Evolutionary conservation across 768 basidiomycete genomes (phyloP), one percentile per base, ranked within the genome.

Genomic region (Russula foetens): DNA sequence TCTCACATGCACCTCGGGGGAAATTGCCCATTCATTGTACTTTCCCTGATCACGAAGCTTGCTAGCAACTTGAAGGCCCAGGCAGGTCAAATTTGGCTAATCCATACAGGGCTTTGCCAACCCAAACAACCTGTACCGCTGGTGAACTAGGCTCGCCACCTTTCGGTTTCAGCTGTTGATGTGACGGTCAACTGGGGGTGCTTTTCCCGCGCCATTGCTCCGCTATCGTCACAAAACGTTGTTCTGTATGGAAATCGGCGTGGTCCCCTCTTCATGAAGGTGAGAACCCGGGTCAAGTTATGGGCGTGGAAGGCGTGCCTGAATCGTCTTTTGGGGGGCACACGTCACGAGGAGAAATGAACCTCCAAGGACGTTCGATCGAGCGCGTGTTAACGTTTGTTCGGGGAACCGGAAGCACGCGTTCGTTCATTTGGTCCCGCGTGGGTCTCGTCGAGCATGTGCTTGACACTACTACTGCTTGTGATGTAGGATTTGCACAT

Each of bases 321-420:
- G 63, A 51, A 63, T 64, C 62, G 59, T 49, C 58, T 45, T 63
- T 63, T 59, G 11, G 44, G 24, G 63, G 51, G 43, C 46, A 60
- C 58, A 66, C 64, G 64, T 66, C 64, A 63, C 62, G 63, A 53
- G 64, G 56, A 52, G 64, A 45, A 56, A 63, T 65, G 54, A 59
- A n/a, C n/a, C 48, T 53, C 51, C 58, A 52, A 9, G 45, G 57
- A 64, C 50, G 24, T 48, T 43, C 53, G 62, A 63, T 55, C 59
- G 62, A 61, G 43, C 59, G 53, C 48, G 19, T 61, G 43, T 41
- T 46, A 21, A 45, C 48, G 28, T 51, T n/a, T 55, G 49, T 52
- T 59, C 62, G 49, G 59, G 47, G 26, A 48, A 26, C 28, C 43
- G 63, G 63, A 60, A 48, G 31, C 33, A 48, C 46, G 0, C 53